These are phyloP conservation scores for Toxicodendron radicans DNA, from an alignment of 345 rosid species.

Conservation along the genomic window DNA sequence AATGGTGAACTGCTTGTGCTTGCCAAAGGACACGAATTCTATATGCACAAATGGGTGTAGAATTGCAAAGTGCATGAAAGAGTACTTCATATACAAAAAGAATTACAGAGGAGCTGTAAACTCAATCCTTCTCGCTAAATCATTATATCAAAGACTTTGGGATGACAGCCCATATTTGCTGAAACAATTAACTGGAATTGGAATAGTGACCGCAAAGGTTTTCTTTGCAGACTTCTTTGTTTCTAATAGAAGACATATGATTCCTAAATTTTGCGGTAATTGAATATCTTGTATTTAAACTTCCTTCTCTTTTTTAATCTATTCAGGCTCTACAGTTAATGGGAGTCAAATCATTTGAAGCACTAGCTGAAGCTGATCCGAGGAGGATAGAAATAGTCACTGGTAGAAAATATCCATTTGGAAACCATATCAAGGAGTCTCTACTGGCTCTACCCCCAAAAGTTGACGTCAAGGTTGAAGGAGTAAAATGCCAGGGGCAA, in stretches of 20 bases:
- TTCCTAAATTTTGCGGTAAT: conserved; percentile 1
- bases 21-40: conserved; percentile 77
- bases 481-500: conserved; percentile 55
- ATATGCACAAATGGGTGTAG: conserved; percentile 79
- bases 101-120: conserved; percentile 76
- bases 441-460: conserved; percentile 81
- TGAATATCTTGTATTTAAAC: not conserved
- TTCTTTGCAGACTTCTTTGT: conserved; percentile 6
- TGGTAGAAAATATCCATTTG: conserved; percentile 89
- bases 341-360: conserved; percentile 86
- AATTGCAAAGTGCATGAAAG: conserved; percentile 95
- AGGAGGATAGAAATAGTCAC: conserved; percentile 93
- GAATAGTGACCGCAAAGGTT: conserved; percentile 99
- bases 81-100: conserved; percentile 78
- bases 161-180: conserved; percentile 91
- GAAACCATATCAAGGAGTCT: conserved; percentile 95
- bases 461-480: conserved; percentile 63
- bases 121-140: conserved; percentile 76
- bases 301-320: conserved; percentile 21
- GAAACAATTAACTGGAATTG: conserved; percentile 92
- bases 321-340: conserved; percentile 81
- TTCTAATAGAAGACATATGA: conserved; percentile 1
- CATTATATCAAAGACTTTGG: conserved; percentile 93
- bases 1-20: conserved; percentile 22
- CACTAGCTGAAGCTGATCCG: conserved; percentile 90